Conservation (phyloP, 75 land plant genomes). For the Chamaecyparis obtusa region DNA sequence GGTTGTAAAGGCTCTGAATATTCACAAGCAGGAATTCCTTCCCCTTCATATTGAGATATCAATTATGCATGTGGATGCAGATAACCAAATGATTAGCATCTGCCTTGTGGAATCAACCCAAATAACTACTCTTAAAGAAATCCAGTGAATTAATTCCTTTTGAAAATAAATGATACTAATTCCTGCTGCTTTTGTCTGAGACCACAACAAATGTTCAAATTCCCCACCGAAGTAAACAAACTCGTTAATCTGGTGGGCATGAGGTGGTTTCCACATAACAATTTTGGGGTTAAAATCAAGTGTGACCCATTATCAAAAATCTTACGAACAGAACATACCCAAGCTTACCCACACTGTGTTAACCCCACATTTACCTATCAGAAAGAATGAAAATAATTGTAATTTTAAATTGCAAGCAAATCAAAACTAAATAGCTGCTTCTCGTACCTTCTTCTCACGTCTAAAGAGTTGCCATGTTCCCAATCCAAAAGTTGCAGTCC, state of each 20-base stretch:
- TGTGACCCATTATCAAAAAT: neutral
- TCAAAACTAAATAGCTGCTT: neutral
- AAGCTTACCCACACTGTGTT: neutral
- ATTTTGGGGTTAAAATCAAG: neutral
- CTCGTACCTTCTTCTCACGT: conserved; percentile 68
- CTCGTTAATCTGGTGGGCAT: neutral
- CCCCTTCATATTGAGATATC: neutral
- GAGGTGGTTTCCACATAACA: neutral
- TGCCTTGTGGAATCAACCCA: neutral
- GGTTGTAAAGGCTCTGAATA: neutral
- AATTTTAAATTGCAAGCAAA: neutral
- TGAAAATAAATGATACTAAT: neutral
- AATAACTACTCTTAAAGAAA: neutral
- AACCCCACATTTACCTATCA: neutral
- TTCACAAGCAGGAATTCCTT: neutral
- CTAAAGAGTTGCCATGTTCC: conserved; percentile 94
- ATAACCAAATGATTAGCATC: neutral
- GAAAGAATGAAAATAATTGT: neutral
- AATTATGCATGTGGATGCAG: neutral
- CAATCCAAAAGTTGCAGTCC: conserved; percentile 89
- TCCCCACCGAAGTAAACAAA: neutral
- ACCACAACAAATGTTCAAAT: neutral
- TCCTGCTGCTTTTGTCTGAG: neutral
- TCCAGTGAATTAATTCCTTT: neutral
- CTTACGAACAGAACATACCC: neutral